Percentiles rank a stretch among this genome's conserved stretches.
Evolutionary conservation across 1,284 basidiomycete genomes (phyloP).

Genomic region (Marasmius sp.): DNA sequence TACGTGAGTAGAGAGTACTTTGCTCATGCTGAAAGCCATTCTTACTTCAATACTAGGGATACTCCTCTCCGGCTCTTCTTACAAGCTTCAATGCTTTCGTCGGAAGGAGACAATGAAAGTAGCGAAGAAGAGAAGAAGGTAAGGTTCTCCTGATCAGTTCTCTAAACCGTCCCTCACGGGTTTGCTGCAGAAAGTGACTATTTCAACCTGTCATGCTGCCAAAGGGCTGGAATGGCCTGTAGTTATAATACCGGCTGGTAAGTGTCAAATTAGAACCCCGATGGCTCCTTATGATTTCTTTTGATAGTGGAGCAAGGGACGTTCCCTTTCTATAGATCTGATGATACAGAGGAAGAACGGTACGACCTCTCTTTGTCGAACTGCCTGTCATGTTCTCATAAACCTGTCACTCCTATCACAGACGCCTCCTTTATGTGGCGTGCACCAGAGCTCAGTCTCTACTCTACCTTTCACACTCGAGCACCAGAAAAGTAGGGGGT

Average conservation of each 20-base stretch:
- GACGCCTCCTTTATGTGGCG: constrained; percentile 85
- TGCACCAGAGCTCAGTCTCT: constrained; percentile 86
- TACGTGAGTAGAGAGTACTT: not conserved
- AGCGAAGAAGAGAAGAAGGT: constrained; percentile 62
- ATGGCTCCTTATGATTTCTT: constrained; percentile 1
- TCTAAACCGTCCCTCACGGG: not conserved
- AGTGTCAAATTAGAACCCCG: constrained; percentile 7
- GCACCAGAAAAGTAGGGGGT: constrained; percentile 53
- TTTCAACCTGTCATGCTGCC: constrained; percentile 87
- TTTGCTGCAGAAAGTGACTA: constrained; percentile 70
- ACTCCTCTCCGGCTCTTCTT: constrained; percentile 81
- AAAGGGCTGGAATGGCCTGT: constrained; percentile 95
- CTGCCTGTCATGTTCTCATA: not conserved
- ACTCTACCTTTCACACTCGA: constrained; percentile 61
- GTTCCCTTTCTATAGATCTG: constrained; percentile 78
- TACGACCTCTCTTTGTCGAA: constrained; percentile 26
- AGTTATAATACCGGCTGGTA: constrained; percentile 75
- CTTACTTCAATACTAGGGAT: constrained; percentile 35
- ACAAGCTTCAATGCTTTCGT: constrained; percentile 83
- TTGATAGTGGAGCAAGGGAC: constrained; percentile 69
- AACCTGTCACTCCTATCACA: constrained; percentile 23
- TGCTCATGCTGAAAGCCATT: not conserved
- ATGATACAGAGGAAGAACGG: constrained; percentile 84
- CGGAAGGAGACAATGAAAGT: constrained; percentile 68
- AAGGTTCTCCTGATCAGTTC: constrained; percentile 17